Base-by-base conservation (phyloP, 495 filamentous ascomycete species). In the Neurospora discreta region DNA sequence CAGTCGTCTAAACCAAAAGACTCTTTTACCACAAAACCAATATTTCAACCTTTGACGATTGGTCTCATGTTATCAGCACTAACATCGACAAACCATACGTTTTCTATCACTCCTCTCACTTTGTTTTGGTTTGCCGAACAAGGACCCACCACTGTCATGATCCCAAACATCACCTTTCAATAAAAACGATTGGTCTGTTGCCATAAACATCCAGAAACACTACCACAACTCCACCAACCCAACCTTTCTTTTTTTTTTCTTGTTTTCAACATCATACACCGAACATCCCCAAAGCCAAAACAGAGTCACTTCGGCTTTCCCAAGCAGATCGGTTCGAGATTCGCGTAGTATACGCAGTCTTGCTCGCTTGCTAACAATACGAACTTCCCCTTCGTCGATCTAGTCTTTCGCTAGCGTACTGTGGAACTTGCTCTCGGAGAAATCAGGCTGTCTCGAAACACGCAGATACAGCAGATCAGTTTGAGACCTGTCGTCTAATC, bases 401-500 rank as follows among this genome's bases (percentile, higher is more conserved):
- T n/a, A 20, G 40, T 41, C 40, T 15, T 39, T 39, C 40, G 40
- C 40, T 16, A 41, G 42, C 20, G 16, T 6, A 67, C 4, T 69
- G 30, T 58, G 70, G 18, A 68, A 36, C 70, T 18, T 60, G 46
- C 30, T 69, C 68, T 36, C 33, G 68, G 36, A 69, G 39, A 58
- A 58, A 58, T 58, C 67, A 68, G 67, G 67, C 40, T 38, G 7
- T 78, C 68, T 75, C 39, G 70, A 58, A 58, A 58, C 46, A 58
- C 26, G 46, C 46, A n/a, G 42, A 44, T 20, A 20, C 8, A 44
- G 42, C 18, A 58, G 46, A 58, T 58, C 46, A 13, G 46, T 58
- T 58, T 20, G 46, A 58, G 46, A 58, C 46, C 11, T 58, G 46
- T 58, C 11, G 10, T 58, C 43, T 13, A 5, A 13, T 20, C 43